Evolutionary conservation across 495 filamentous ascomycete genomes (phyloP).

Genomic region (Ramalina intermedia): DNA sequence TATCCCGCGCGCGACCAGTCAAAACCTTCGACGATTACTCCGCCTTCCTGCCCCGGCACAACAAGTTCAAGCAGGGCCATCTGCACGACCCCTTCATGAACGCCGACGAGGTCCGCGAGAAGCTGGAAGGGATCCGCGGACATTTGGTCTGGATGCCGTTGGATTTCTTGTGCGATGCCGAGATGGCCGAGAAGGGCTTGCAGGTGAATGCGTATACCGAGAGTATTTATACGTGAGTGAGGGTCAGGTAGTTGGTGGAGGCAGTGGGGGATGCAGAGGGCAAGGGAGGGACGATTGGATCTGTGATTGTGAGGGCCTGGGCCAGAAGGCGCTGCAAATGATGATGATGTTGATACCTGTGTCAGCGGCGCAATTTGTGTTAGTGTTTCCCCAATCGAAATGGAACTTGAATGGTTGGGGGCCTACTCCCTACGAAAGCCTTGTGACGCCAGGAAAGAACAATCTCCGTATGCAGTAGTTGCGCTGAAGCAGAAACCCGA

Average conservation of each 20-base stretch:
- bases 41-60: slow-evolving; percentile 48
- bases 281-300: no score
- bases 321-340: no score
- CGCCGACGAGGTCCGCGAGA: slow-evolving; percentile 50
- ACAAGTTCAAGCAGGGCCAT: slow-evolving; percentile 63
- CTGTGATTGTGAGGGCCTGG: no score
- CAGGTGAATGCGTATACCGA: slow-evolving; percentile 60
- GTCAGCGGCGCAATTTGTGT: no score
- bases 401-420: no score
- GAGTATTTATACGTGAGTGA: slow-evolving; percentile 40
- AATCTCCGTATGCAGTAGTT: no score
- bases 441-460: no score
- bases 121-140: slow-evolving; percentile 67
- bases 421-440: no score
- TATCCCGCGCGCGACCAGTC: slow-evolving; percentile 26
- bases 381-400: no score
- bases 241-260: not conserved
- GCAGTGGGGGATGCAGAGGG: not conserved
- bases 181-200: slow-evolving; percentile 83
- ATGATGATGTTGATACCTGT: no score
- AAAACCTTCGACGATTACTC: slow-evolving; percentile 85
- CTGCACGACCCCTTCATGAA: slow-evolving; percentile 66
- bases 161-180: slow-evolving; percentile 67
- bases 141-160: slow-evolving; percentile 95
- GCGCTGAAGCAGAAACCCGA: no score